These are phyloP conservation scores for Rhizoclosmatium globosum DNA, from an alignment of 192 early-diverging fungal genomes.

Conservation along the genomic window DNA sequence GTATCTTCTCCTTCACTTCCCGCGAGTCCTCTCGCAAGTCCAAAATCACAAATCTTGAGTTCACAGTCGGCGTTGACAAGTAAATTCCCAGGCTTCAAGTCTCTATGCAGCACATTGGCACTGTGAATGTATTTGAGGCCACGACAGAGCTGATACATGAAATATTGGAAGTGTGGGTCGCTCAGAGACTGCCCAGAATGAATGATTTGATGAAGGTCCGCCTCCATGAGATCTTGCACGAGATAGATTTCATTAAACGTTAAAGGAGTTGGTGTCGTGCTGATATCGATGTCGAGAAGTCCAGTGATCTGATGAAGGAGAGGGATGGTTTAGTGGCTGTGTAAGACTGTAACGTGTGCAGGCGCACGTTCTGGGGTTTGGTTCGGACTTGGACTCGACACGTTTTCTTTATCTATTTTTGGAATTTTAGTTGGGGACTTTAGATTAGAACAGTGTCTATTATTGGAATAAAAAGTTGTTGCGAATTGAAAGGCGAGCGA, in stretches of 20 bases:
- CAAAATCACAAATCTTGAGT: slow-evolving; percentile 98
- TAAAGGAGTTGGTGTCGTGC: slow-evolving; percentile 30
- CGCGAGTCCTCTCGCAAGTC: slow-evolving; percentile 86
- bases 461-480: too few relatives aligned
- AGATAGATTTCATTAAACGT: slow-evolving; percentile 96
- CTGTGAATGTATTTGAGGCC: slow-evolving; percentile 85
- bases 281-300: slow-evolving; percentile 93
- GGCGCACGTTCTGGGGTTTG: too few relatives aligned
- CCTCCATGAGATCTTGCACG: slow-evolving; percentile 95
- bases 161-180: slow-evolving; percentile 97
- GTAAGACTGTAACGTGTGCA: too few relatives aligned
- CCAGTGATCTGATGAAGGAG: slow-evolving; percentile 74
- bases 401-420: too few relatives aligned
- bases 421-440: too few relatives aligned
- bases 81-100: slow-evolving; percentile 97
- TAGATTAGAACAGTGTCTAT: too few relatives aligned
- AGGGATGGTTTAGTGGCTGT: neutral
- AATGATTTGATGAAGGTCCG: slow-evolving; percentile 93
- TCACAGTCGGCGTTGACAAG: slow-evolving; percentile 98
- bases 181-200: slow-evolving; percentile 85
- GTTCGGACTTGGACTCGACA: too few relatives aligned
- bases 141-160: slow-evolving; percentile 94
- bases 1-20: slow-evolving; percentile 7
- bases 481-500: too few relatives aligned
- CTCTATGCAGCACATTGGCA: slow-evolving; percentile 94